Conservation (phyloP, 2,329 filamentous ascomycete species). For the Aspergillus sp. region DNA sequence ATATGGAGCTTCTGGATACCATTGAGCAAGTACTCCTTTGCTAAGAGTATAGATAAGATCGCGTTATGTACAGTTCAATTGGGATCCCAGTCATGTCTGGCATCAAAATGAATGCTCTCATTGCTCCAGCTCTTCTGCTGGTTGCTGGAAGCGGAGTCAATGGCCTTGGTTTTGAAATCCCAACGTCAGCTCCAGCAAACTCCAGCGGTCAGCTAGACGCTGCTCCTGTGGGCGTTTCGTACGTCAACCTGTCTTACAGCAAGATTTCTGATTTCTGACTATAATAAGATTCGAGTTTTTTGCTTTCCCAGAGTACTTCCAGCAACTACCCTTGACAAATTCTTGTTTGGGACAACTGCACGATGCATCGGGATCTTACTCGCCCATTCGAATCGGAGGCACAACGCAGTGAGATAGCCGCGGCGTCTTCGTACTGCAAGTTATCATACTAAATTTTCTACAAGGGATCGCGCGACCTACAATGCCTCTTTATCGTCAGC, state of each 20-base stretch:
- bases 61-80: neutral
- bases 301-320: constrained; percentile 57
- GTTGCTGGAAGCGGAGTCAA: neutral
- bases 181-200: constrained; percentile 35
- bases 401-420: constrained; percentile 52
- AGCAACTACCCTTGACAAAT: constrained; percentile 53
- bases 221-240: constrained; percentile 52
- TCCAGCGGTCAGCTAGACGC: constrained; percentile 37
- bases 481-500: constrained; percentile 49
- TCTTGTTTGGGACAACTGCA: constrained; percentile 57
- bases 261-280: neutral
- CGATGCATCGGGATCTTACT: constrained; percentile 53
- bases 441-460: neutral
- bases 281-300: constrained; percentile 56
- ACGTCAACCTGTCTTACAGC: constrained; percentile 21
- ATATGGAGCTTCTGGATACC: neutral
- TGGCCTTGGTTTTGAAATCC: constrained; percentile 39
- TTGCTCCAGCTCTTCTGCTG: neutral
- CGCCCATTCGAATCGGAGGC: constrained; percentile 60
- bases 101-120: neutral
- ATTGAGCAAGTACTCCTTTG: neutral
- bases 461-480: constrained; percentile 55
- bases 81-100: neutral
- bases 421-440: neutral
- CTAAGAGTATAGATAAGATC: neutral